Percentiles rank a stretch among this genome's conserved stretches.
Conservation (phyloP, 1,284 basidiomycete species). For the Trichosporon sp. region DNA sequence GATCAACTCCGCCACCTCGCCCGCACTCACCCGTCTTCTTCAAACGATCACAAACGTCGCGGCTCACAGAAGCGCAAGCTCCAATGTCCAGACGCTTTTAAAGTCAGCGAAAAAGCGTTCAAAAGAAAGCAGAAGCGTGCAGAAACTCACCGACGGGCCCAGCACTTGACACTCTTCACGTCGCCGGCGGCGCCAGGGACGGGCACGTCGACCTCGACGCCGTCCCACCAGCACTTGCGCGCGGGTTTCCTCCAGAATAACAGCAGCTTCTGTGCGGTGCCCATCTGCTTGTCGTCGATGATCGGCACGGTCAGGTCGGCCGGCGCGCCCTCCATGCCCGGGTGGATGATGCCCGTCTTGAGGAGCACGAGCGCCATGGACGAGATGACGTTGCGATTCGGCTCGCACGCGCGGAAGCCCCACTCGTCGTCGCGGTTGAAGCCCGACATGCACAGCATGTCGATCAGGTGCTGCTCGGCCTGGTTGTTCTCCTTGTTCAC, state of each 20-base stretch:
- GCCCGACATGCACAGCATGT: slow-evolving; percentile 99
- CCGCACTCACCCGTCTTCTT: slow-evolving; percentile 55
- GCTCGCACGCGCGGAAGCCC: slow-evolving; percentile 95
- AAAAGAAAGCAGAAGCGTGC: not conserved
- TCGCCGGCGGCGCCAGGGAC: slow-evolving; percentile 16
- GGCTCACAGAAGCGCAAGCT: slow-evolving; percentile 66
- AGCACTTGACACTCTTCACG: slow-evolving; percentile 68
- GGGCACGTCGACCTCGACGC: slow-evolving; percentile 80
- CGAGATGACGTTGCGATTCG: slow-evolving; percentile 91
- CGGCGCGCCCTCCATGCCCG: slow-evolving; percentile 30
- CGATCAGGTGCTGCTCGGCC: slow-evolving; percentile 97
- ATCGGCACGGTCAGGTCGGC: slow-evolving; percentile 26
- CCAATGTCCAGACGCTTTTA: slow-evolving; percentile 83
- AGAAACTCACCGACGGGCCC: slow-evolving; percentile 61
- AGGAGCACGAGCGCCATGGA: slow-evolving; percentile 95
- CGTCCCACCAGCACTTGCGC: slow-evolving; percentile 99
- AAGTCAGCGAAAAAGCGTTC: not conserved
- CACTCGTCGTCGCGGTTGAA: slow-evolving; percentile 94
- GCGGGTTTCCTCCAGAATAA: slow-evolving; percentile 99
- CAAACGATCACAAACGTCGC: not conserved
- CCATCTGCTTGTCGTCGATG: slow-evolving; percentile 87
- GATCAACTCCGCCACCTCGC: not conserved
- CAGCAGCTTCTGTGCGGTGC: slow-evolving; percentile 93
- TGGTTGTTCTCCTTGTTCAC: slow-evolving; percentile 99
- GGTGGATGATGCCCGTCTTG: slow-evolving; percentile 90